These are phyloP conservation scores for Ascoidea asiatica DNA, from an alignment of 805 yeast genomes.

Conservation along the genomic window DNA sequence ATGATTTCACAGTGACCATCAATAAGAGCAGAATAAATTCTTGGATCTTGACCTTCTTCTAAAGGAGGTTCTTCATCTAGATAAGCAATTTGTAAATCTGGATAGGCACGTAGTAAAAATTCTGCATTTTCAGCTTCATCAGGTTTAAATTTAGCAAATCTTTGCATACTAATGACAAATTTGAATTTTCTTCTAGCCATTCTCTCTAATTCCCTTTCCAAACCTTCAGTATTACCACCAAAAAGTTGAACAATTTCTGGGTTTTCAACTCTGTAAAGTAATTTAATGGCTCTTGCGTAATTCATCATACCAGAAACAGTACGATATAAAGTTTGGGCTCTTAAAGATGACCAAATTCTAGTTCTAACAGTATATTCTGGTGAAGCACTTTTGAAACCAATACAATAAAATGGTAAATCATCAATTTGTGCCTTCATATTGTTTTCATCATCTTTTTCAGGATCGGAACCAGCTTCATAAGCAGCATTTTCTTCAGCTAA, in stretches of 20 bases:
- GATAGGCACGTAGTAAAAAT: slow-evolving; percentile 57
- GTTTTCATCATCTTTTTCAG: slow-evolving; percentile 28
- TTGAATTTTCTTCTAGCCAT: slow-evolving; percentile 73
- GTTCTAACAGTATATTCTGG: slow-evolving; percentile 58
- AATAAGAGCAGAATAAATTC: slow-evolving; percentile 53
- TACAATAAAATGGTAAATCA: slow-evolving; percentile 56
- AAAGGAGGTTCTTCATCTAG: slow-evolving; percentile 29
- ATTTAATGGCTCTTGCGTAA: slow-evolving; percentile 57
- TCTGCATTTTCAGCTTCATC: slow-evolving; percentile 60
- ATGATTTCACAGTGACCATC: slow-evolving; percentile 43
- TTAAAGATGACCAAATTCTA: slow-evolving; percentile 74
- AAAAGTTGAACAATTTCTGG: slow-evolving; percentile 34
- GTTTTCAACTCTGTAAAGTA: slow-evolving; percentile 56
- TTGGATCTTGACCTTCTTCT: slow-evolving; percentile 15
- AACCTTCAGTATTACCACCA: slow-evolving; percentile 34
- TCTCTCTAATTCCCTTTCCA: slow-evolving; percentile 51
- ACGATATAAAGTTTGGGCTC: slow-evolving; percentile 74
- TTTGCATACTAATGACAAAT: slow-evolving; percentile 79
- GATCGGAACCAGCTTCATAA: slow-evolving; percentile 14
- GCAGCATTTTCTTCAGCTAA: slow-evolving; percentile 40
- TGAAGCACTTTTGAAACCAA: slow-evolving; percentile 59
- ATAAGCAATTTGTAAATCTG: slow-evolving; percentile 44
- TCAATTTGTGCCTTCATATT: slow-evolving; percentile 24
- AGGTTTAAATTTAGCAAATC: slow-evolving; percentile 48
- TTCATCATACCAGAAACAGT: slow-evolving; percentile 79